These are phyloP conservation scores for Solanum stenotomum DNA, from an alignment of 257 asterid genomes.

Conservation along the genomic window DNA sequence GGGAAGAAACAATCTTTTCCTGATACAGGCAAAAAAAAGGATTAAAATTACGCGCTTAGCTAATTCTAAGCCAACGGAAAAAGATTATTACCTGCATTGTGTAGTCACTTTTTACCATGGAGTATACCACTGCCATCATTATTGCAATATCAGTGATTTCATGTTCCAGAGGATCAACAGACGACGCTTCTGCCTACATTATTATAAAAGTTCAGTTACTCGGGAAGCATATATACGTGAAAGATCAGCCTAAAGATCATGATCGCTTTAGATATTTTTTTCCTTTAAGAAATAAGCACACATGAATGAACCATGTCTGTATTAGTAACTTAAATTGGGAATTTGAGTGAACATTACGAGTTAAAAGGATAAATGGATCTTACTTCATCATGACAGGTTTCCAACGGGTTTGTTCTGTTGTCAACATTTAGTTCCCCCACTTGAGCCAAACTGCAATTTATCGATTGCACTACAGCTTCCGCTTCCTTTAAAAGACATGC, in stretches of 20 bases:
- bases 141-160: slow-evolving; percentile 41
- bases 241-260: background rate
- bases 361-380: background rate
- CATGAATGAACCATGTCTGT: background rate
- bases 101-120: slow-evolving; percentile 71
- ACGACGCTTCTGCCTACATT: slow-evolving; percentile 21
- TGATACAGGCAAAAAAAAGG: slow-evolving; percentile 3
- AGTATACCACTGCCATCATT: slow-evolving; percentile 51
- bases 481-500: slow-evolving; percentile 47
- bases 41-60: background rate
- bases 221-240: background rate
- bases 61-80: background rate
- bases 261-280: background rate
- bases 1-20: slow-evolving; percentile 57
- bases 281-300: background rate
- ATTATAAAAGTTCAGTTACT: background rate
- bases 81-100: slow-evolving; percentile 63
- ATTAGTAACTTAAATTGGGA: background rate
- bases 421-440: slow-evolving; percentile 23
- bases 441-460: slow-evolving; percentile 5
- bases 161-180: slow-evolving; percentile 22
- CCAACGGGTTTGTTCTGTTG: slow-evolving; percentile 9
- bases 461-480: slow-evolving; percentile 24
- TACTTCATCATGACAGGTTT: slow-evolving; percentile 21
- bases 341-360: background rate